Conservation (phyloP, 2,329 filamentous ascomycete genomes). For the Clonostachys byssicola region DNA sequence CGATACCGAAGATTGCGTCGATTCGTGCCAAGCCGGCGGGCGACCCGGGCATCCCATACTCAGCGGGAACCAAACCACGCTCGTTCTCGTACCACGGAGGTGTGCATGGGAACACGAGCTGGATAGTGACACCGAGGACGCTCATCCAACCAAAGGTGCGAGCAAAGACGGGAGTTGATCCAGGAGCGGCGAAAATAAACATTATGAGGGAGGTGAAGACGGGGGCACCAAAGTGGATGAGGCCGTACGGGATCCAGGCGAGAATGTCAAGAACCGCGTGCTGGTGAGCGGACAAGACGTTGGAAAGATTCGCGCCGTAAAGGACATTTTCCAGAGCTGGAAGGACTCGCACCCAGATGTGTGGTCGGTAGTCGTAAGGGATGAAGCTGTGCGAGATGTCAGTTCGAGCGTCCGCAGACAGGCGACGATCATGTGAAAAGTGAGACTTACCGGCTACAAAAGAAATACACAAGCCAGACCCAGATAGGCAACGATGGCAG, state of each 20-base stretch:
- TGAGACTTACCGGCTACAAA: constrained; percentile 77
- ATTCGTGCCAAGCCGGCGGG: constrained; percentile 86
- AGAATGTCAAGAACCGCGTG: constrained; percentile 79
- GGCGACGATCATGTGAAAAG: not conserved
- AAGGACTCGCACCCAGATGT: constrained; percentile 93
- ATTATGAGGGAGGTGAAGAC: constrained; percentile 73
- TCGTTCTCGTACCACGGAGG: constrained; percentile 96
- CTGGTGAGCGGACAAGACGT: constrained; percentile 89
- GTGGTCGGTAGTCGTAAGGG: constrained; percentile 79
- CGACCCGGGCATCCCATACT: constrained; percentile 86
- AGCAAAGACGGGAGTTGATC: constrained; percentile 79
- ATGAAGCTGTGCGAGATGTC: constrained; percentile 63
- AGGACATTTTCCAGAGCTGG: constrained; percentile 94
- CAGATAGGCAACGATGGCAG: constrained; percentile 81
- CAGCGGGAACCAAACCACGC: constrained; percentile 84
- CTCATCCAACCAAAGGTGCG: constrained; percentile 91
- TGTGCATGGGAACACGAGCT: constrained; percentile 88
- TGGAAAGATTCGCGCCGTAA: constrained; percentile 92
- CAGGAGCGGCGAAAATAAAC: constrained; percentile 86
- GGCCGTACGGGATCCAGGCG: constrained; percentile 90
- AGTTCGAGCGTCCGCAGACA: not conserved
- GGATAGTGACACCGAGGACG: constrained; percentile 80
- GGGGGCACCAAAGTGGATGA: constrained; percentile 85
- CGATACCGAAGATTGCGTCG: constrained; percentile 83
- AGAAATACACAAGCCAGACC: constrained; percentile 87